Evolutionary conservation across 768 basidiomycete species (phyloP), one percentile per base, ranked within the genome.

Genomic region (Serpula lacrymans): DNA sequence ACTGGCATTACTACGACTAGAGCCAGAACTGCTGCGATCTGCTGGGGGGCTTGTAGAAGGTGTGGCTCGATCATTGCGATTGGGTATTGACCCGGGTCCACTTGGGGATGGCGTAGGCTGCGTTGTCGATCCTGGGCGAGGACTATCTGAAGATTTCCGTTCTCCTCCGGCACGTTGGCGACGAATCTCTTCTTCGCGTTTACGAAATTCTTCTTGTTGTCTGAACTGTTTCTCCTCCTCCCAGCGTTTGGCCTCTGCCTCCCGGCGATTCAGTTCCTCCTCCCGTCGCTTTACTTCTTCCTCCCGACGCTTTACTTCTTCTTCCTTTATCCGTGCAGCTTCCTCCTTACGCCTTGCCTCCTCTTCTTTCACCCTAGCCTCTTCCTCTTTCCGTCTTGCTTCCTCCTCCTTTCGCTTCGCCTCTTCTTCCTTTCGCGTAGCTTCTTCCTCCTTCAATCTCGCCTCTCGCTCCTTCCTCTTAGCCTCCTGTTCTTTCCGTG

Each of bases 161-260:
- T 63, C 16, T 62, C 65, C 22, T 64, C 56, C 51, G 47, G 60
- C 20, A 46, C 56, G 48, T 30, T 53, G 58, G 25, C 55, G 52
- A 18, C 58, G 56, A 18, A 53, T 65, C 10, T 60, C 56, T 35
- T 58, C 58, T 41, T 59, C 61, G 28, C 55, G 59, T 47, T 44
- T 64, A 34, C 51, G 54, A 39, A 59, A 57, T 9, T 56, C 56
- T 0, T 53, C 55, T 44, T 63, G 48, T 46, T 52, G 46, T 34
- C 41, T 42, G 30, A 59, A 52, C 31, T 43, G 18, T 20, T 48
- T 56, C 37, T 50, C 60, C 13, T 51, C 57, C 22, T 55, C 55
- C 45, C 50, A 51, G 28, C 56, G 62, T 13, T 30, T 59, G 50
- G 55, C 52, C 12, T 64, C 62, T 34, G 56, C 50, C 44, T 58